Percentiles rank a stretch among this genome's conserved stretches.
These are phyloP conservation scores for Scenedesmus sp. DNA, from an alignment of 163 green algal genomes.

Conservation along the genomic window DNA sequence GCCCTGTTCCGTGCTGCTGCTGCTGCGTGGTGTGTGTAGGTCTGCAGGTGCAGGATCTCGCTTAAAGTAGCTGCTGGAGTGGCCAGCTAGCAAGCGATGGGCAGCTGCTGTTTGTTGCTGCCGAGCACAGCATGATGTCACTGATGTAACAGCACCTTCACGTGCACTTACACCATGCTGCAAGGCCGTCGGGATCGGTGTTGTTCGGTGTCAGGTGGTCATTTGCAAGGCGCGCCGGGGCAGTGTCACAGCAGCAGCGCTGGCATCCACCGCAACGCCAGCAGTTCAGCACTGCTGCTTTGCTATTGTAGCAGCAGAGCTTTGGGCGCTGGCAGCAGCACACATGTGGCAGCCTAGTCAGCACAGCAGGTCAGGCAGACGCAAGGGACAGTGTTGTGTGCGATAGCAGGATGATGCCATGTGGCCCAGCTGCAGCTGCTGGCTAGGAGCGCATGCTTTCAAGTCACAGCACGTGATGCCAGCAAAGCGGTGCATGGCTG, in stretches of 20 bases:
- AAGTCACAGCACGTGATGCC: no score
- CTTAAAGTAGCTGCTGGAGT: slow-evolving; percentile 28
- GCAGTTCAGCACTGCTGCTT: neutral
- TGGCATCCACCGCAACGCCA: neutral
- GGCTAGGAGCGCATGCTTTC: no score
- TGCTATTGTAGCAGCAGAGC: neutral
- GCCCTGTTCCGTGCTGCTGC: neutral
- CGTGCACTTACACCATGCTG: neutral
- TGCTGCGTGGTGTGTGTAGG: neutral
- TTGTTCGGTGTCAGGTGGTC: neutral
- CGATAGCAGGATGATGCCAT: no score
- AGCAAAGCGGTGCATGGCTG: no score
- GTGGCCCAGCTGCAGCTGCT: no score
- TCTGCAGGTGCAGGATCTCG: slow-evolving; percentile 50
- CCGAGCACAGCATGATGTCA: neutral
- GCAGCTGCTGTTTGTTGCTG: slow-evolving; percentile 12
- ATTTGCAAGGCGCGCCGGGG: neutral
- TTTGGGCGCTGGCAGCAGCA: neutral
- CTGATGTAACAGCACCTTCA: slow-evolving; percentile 25
- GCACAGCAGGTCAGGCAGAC: neutral
- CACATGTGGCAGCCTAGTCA: neutral
- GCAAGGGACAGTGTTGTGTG: no score
- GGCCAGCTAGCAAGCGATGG: neutral
- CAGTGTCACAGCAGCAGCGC: neutral
- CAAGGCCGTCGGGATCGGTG: no score